Evolutionary conservation across 805 yeast species (phyloP).

Genomic region (Nakazawaea pomicola): DNA sequence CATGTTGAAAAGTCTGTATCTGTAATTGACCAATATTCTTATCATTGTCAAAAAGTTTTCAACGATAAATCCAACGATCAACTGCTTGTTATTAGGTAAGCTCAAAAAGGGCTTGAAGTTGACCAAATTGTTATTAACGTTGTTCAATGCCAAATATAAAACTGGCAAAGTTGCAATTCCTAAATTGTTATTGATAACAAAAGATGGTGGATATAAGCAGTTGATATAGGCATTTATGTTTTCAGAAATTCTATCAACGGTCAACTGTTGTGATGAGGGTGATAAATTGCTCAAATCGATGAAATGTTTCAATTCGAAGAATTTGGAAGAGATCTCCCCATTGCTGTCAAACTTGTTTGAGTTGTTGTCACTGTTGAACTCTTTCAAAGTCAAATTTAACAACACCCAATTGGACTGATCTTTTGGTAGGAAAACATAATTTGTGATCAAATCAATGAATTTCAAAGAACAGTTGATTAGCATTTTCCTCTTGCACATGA

Average conservation of each 20-base stretch:
- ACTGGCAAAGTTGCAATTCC: constrained; percentile 49
- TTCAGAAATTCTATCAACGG: constrained; percentile 18
- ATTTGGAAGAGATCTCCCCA: background rate
- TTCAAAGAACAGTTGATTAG: constrained; percentile 46
- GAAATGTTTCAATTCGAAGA: constrained; percentile 12
- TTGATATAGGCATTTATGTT: constrained; percentile 19
- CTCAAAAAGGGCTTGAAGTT: constrained; percentile 24
- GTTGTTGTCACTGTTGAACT: constrained; percentile 28
- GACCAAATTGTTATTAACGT: constrained; percentile 22
- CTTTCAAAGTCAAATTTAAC: constrained; percentile 41
- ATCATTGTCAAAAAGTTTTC: constrained; percentile 43
- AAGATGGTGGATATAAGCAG: constrained; percentile 20
- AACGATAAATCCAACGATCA: constrained; percentile 32
- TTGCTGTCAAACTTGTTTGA: constrained; percentile 12
- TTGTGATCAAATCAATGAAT: constrained; percentile 41
- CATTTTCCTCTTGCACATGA: constrained; percentile 41
- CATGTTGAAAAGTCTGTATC: constrained; percentile 20
- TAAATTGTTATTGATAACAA: constrained; percentile 43
- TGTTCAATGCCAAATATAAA: constrained; percentile 30
- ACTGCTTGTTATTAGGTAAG: constrained; percentile 27
- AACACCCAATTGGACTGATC: constrained; percentile 39
- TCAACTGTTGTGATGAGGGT: constrained; percentile 14
- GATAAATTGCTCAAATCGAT: constrained; percentile 11
- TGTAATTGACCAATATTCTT: constrained; percentile 34
- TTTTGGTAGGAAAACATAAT: constrained; percentile 39